Evolutionary conservation across 768 basidiomycete species (phyloP).

Genomic region (Trametes cingulata): DNA sequence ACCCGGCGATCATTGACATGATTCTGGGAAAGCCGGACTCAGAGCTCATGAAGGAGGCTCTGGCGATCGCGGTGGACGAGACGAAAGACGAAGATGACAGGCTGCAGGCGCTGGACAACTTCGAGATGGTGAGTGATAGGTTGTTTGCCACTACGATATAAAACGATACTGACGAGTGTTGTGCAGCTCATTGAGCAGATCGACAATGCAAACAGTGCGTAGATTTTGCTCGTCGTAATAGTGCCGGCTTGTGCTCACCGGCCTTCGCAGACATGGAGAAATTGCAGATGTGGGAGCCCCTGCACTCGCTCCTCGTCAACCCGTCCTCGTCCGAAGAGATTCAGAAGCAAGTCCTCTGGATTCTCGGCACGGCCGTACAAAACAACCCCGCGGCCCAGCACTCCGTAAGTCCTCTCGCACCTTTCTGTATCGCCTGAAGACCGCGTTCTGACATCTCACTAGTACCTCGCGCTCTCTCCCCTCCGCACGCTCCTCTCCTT

Average conservation of each 20-base stretch:
- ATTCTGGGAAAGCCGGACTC: slow-evolving; percentile 86
- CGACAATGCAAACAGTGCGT: slow-evolving; percentile 84
- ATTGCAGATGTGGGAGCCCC: slow-evolving; percentile 75
- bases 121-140: slow-evolving; percentile 78
- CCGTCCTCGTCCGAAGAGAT: slow-evolving; percentile 58
- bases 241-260: neutral
- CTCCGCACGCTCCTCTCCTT: slow-evolving; percentile 63
- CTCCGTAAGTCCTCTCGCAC: slow-evolving; percentile 48
- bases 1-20: slow-evolving; percentile 82
- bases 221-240: neutral
- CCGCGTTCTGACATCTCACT: neutral
- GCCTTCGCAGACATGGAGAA: slow-evolving; percentile 63
- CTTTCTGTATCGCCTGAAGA: neutral
- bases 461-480: slow-evolving; percentile 70
- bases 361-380: slow-evolving; percentile 85
- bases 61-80: slow-evolving; percentile 62
- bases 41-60: slow-evolving; percentile 79
- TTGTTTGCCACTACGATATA: too few relatives aligned
- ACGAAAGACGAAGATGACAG: slow-evolving; percentile 56
- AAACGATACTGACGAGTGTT: neutral
- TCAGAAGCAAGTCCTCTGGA: slow-evolving; percentile 75
- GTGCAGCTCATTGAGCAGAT: slow-evolving; percentile 82
- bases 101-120: slow-evolving; percentile 72
- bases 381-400: slow-evolving; percentile 87
- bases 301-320: slow-evolving; percentile 63